Evolutionary conservation across 2,329 filamentous ascomycete species (phyloP).

Genomic region (Botrytis fabae): DNA sequence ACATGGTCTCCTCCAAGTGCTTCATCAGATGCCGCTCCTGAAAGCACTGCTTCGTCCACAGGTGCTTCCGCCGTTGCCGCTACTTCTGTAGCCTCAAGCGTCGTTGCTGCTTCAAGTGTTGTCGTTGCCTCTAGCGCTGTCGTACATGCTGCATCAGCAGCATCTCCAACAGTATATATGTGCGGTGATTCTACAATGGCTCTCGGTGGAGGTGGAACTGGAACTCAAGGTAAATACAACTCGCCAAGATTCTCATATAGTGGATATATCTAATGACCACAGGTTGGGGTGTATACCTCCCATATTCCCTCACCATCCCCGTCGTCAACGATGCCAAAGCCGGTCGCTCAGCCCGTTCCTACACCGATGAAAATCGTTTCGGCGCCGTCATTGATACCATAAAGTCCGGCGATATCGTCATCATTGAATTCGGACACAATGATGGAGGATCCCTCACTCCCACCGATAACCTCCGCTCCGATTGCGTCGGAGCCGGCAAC

Average conservation of each 20-base stretch:
- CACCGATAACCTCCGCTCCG: constrained; percentile 61
- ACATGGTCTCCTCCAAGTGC: constrained; percentile 1
- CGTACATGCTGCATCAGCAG: not conserved
- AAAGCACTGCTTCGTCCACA: not conserved
- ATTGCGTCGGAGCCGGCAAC: constrained; percentile 51
- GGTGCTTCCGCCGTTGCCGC: not conserved
- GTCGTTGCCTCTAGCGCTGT: not conserved
- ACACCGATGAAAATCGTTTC: constrained; percentile 66
- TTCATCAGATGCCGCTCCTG: not conserved
- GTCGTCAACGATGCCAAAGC: constrained; percentile 66
- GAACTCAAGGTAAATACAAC: constrained; percentile 43
- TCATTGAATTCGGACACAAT: constrained; percentile 66
- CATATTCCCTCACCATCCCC: constrained; percentile 49
- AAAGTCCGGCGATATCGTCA: constrained; percentile 46
- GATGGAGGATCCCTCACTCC: constrained; percentile 56
- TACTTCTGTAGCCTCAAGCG: not conserved
- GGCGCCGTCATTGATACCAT: constrained; percentile 51
- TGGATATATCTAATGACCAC: constrained; percentile 17
- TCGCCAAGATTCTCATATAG: too few relatives aligned
- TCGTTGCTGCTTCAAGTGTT: not conserved
- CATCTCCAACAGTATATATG: constrained; percentile 50
- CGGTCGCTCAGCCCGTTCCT: constrained; percentile 66
- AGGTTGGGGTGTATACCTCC: constrained; percentile 65
- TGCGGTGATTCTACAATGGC: constrained; percentile 67
- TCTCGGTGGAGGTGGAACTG: constrained; percentile 46